Conservation (phyloP, 495 filamentous ascomycete genomes). For the Tricharina praecox region DNA sequence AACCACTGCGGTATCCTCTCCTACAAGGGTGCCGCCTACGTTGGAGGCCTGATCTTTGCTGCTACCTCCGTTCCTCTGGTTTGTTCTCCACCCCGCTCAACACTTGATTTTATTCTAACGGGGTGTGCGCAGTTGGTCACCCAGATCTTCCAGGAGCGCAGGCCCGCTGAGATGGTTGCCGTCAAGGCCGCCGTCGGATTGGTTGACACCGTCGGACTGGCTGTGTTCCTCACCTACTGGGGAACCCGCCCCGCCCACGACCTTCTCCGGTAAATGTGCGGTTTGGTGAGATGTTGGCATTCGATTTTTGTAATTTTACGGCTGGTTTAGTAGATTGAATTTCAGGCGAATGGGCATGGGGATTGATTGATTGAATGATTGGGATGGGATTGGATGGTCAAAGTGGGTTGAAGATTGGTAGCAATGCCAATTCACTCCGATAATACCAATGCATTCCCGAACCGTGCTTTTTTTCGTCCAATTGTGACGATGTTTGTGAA, state of each 20-base stretch:
- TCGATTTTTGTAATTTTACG: too few relatives aligned
- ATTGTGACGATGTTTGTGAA: too few relatives aligned
- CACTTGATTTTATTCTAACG: too few relatives aligned
- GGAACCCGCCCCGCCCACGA: constrained; percentile 55
- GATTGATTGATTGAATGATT: too few relatives aligned
- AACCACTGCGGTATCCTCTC: constrained; percentile 84
- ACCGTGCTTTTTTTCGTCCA: too few relatives aligned
- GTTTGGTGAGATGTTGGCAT: too few relatives aligned
- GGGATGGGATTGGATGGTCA: too few relatives aligned
- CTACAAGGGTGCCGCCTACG: constrained; percentile 93
- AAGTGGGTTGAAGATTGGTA: too few relatives aligned
- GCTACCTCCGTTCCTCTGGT: constrained; percentile 78
- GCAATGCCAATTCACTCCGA: too few relatives aligned
- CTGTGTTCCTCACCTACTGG: constrained; percentile 91
- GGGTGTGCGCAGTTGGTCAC: constrained; percentile 48
- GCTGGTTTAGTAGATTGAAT: too few relatives aligned
- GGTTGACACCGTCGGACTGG: constrained; percentile 84
- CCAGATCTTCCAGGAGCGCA: constrained; percentile 78
- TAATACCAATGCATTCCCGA: too few relatives aligned
- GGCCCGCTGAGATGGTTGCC: constrained; percentile 73
- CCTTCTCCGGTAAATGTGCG: constrained; percentile 21
- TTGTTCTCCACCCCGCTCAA: constrained; percentile 30
- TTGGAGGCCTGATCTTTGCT: constrained; percentile 79
- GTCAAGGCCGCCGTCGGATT: constrained; percentile 65
- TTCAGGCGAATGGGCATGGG: too few relatives aligned